Base-by-base conservation (phyloP, 2,329 filamentous ascomycete species). In the Colletotrichum trifolii region DNA sequence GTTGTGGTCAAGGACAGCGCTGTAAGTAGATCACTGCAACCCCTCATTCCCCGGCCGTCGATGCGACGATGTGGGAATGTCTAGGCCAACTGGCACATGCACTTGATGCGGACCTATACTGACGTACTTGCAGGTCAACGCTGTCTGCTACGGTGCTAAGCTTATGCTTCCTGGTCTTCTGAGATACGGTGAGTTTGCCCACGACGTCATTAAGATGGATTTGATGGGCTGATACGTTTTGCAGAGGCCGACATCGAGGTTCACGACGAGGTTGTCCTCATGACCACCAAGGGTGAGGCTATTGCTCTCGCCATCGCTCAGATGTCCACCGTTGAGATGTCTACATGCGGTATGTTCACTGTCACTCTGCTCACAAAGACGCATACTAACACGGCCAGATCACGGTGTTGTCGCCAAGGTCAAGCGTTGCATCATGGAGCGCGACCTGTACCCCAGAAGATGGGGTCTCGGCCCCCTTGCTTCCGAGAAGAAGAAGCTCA, bases 351-450 rank as follows among this genome's bases (percentile, higher is more conserved):
- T 67, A 55, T 45, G 66, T 63, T 12, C 25, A 35, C 34, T 46
- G 35, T 48, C 43, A 47, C 3, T 7, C 39, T 52, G 35, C 35
- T 35, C 33, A n/a, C 34, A 38, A 45, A 42, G n/a, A 35, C 13
- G 13, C 9, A 33, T 13, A 64, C 64, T 68, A 40, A 67, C 48
- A 6, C 4, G 9, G 8, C 11, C 25, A 67, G 94, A 98, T 77
- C 96, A 99, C 81, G 96, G 96, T 73, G 94, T 97, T 64, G 95
- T 98, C 65, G 96, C 96, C 73, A 98, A 97, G 86, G 93, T 99
- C 78, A 99, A 99, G 90, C 91, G 96, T 74, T 97, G 94, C 81
- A 99, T 99, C 80, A 99, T 99, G 96, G 96, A 99, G 86, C 92
- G 96, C 73, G 96, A 98, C 78, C 86, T 98, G 65, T 99, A 99